A percentile compares a stretch with the other conserved stretches of the same genome.
phyloP scores from a whole-genome alignment of 257 asterid species.

The Scutellaria minor region DNA sequence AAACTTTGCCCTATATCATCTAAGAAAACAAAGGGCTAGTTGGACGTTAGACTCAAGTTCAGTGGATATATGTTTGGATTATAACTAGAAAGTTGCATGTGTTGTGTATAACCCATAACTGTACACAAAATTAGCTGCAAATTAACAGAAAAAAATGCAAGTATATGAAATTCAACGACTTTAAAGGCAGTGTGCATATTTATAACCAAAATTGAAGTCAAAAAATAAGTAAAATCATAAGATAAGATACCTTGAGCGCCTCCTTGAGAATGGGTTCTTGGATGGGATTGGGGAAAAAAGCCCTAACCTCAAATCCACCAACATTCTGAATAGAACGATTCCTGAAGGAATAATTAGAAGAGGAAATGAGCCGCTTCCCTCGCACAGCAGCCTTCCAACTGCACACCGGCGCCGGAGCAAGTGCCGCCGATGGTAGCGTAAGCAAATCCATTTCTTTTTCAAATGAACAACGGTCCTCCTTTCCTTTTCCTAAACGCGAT shows the following conservation, averaged over 20 bases:
- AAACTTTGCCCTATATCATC: not conserved
- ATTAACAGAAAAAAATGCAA: too few species aligned
- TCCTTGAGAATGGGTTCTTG: constrained; percentile 62
- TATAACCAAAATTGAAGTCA: too few species aligned
- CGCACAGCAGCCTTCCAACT: constrained; percentile 26
- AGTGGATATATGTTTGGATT: not conserved
- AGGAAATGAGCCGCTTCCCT: constrained; percentile 27
- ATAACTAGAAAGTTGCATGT: not conserved
- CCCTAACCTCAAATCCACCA: constrained; percentile 39
- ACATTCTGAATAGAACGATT: constrained; percentile 8
- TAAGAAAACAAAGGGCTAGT: constrained; percentile 1
- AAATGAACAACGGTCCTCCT: not conserved
- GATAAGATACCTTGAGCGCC: constrained; percentile 55
- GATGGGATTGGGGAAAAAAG: constrained; percentile 52
- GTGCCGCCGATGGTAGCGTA: constrained; percentile 23
- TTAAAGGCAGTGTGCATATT: too few species aligned
- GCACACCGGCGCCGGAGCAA: constrained; percentile 24
- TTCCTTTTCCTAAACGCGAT: too few species aligned
- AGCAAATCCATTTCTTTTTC: constrained; percentile 30
- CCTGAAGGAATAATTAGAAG: not conserved
- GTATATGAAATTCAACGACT: too few species aligned
- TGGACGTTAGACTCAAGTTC: not conserved
- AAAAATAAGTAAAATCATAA: too few species aligned
- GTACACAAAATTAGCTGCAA: too few species aligned
- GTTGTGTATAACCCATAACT: too few species aligned